phyloP scores from a whole-genome alignment of 2,329 filamentous ascomycete genomes.

The Cladosporium velox region DNA sequence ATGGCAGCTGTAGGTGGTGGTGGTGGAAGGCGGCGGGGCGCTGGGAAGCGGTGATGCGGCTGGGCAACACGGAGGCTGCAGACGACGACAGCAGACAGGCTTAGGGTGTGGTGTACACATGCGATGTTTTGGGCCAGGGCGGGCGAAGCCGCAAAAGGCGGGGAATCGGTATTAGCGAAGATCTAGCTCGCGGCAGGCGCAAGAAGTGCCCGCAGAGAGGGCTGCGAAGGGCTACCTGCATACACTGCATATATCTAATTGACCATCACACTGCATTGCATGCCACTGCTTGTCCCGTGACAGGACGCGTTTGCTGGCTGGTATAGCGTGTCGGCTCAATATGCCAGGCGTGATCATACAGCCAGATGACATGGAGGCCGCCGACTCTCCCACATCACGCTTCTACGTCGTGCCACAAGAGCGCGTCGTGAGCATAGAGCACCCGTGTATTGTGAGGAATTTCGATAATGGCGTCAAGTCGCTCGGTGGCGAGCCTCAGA shows the following conservation, averaged over 20 bases:
- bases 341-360: neutral
- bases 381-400: conserved; percentile 2
- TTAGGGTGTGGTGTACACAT: neutral
- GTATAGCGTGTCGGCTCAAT: no score
- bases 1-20: neutral
- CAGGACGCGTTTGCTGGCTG: neutral
- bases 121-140: neutral
- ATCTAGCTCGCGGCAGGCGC: conserved; percentile 8
- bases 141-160: neutral
- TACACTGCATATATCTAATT: neutral
- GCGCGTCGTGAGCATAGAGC: conserved; percentile 63
- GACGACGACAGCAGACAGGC: neutral
- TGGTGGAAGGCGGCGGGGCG: neutral
- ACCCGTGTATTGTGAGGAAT: conserved; percentile 67
- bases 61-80: conserved; percentile 3
- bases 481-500: conserved; percentile 57
- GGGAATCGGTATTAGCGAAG: conserved; percentile 4
- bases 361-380: neutral
- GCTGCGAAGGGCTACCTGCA: conserved; percentile 5
- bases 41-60: neutral
- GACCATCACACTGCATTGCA: neutral
- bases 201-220: conserved; percentile 8
- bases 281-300: neutral
- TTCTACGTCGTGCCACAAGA: conserved; percentile 51
- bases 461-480: conserved; percentile 65